phyloP scores from a whole-genome alignment of 2,329 filamentous ascomycete species.

The Neurospora sp. region DNA sequence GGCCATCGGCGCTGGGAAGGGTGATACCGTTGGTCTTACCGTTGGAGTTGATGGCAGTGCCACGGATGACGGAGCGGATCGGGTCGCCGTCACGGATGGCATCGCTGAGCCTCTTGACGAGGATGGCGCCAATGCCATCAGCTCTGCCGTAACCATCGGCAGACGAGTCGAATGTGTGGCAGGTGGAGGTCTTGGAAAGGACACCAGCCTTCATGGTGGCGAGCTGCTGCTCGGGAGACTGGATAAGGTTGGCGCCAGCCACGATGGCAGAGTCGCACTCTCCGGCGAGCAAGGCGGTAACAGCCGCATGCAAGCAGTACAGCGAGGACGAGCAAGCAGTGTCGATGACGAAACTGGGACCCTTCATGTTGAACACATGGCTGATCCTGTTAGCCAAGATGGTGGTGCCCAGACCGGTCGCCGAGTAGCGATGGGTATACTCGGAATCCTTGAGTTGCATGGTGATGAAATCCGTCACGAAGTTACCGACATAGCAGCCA shows the following conservation, averaged over 20 bases:
- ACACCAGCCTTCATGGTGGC: conserved; percentile 23
- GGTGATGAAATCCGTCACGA: conserved; percentile 16
- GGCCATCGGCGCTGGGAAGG: conserved; percentile 15
- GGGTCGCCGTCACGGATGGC: conserved; percentile 20
- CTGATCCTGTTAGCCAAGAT: conserved; percentile 26
- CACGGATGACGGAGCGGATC: conserved; percentile 20
- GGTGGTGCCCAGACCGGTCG: conserved; percentile 25
- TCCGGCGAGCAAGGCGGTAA: conserved; percentile 16
- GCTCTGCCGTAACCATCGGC: conserved; percentile 21
- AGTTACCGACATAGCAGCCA: conserved; percentile 22
- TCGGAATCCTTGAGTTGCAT: conserved; percentile 18
- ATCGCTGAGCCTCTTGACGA: conserved; percentile 16
- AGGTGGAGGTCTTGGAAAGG: conserved; percentile 23
- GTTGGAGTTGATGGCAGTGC: conserved; percentile 21
- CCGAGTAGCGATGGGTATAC: conserved; percentile 19
- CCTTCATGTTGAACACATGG: conserved; percentile 28
- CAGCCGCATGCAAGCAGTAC: conserved; percentile 24
- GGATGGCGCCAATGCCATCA: conserved; percentile 9
- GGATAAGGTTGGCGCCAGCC: conserved; percentile 27
- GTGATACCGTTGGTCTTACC: conserved; percentile 21
- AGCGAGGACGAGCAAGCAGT: conserved; percentile 30
- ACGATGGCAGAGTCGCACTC: conserved; percentile 27
- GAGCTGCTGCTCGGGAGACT: conserved; percentile 20
- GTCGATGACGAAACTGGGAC: conserved; percentile 23
- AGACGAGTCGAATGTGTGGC: conserved; percentile 20